Evolutionary conservation across 495 filamentous ascomycete genomes (phyloP).

Genomic region (Cudoniella acicularis): DNA sequence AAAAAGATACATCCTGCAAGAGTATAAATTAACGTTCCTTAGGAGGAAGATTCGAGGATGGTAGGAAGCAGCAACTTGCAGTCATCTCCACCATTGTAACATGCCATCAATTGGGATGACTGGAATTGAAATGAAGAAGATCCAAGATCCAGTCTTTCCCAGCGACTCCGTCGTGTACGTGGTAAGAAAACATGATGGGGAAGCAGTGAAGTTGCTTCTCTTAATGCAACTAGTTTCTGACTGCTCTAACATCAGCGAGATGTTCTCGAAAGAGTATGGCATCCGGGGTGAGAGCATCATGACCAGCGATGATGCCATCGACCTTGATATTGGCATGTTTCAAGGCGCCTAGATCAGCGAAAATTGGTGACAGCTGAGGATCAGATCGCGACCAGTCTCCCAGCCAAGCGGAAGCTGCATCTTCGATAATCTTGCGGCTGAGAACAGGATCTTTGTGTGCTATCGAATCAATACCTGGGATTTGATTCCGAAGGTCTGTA

Average conservation of each 20-base stretch:
- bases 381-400: constrained; percentile 24
- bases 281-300: constrained; percentile 39
- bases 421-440: constrained; percentile 25
- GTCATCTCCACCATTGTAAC: too few species aligned
- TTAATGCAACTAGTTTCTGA: constrained; percentile 40
- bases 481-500: constrained; percentile 34
- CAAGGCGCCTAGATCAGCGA: constrained; percentile 2
- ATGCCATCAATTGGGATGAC: too few species aligned
- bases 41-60: too few species aligned
- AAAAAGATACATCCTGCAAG: too few species aligned
- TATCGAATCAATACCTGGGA: constrained; percentile 30
- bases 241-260: constrained; percentile 27
- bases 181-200: constrained; percentile 33
- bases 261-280: constrained; percentile 32
- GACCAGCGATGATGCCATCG: constrained; percentile 32
- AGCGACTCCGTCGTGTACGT: constrained; percentile 32
- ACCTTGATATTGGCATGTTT: constrained; percentile 29
- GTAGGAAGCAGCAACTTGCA: too few species aligned
- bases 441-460: constrained; percentile 36
- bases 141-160: constrained; percentile 37
- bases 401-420: constrained; percentile 33
- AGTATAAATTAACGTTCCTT: too few species aligned
- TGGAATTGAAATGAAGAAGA: constrained; percentile 20
- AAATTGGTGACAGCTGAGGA: constrained; percentile 9
- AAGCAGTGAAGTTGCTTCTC: constrained; percentile 47